phyloP scores from a whole-genome alignment of 2,329 filamentous ascomycete species.

The Moelleriella libera region DNA sequence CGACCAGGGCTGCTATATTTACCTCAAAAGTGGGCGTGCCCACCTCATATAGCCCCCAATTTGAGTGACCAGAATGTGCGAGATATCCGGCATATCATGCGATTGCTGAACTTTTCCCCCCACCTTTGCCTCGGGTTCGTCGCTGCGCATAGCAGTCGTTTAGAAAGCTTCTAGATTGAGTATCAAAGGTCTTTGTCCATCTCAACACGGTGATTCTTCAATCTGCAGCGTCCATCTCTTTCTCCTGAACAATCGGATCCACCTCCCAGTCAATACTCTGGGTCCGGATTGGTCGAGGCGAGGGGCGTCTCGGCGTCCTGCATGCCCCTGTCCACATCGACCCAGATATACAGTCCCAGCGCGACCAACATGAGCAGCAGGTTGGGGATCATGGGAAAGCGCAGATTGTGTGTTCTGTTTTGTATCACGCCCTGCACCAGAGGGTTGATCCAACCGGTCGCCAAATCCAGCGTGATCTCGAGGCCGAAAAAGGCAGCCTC shows the following conservation, averaged over 20 bases:
- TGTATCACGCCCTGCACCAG: conserved; percentile 8
- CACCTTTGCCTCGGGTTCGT: too few relatives aligned
- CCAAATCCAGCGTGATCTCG: conserved; percentile 8
- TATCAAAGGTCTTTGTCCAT: too few relatives aligned
- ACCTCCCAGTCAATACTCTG: neutral
- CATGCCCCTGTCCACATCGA: conserved; percentile 7
- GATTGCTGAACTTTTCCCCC: too few relatives aligned
- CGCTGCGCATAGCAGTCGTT: too few relatives aligned
- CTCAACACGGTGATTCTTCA: too few relatives aligned
- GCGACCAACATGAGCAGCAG: conserved; percentile 7
- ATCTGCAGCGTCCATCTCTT: too few relatives aligned
- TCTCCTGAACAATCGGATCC: too few relatives aligned
- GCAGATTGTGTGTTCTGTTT: conserved; percentile 8
- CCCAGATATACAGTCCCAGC: conserved; percentile 6
- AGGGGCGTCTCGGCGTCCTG: conserved; percentile 6
- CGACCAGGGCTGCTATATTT: conserved; percentile 1
- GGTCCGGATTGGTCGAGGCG: neutral
- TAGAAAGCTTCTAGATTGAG: too few relatives aligned
- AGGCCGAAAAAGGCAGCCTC: conserved; percentile 8
- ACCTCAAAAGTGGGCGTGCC: neutral
- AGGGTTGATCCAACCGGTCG: conserved; percentile 9
- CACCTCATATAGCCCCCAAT: neutral
- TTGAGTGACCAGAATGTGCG: neutral
- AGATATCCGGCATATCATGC: too few relatives aligned
- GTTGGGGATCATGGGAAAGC: conserved; percentile 9